phyloP scores from a whole-genome alignment of 208 protist species.

The Angomonas deanei region DNA sequence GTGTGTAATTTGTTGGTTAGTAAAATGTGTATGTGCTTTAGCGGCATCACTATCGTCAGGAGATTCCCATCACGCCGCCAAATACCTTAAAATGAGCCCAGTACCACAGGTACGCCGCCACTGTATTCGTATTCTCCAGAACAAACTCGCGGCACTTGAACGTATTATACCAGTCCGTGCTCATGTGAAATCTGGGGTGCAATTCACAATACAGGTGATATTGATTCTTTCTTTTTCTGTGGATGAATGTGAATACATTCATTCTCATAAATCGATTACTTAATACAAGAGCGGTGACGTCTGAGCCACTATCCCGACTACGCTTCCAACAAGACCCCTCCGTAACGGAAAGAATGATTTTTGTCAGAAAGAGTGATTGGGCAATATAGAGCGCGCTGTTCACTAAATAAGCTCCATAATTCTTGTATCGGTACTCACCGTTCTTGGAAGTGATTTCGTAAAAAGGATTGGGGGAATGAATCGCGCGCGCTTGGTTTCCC shows the following conservation, averaged over 20 bases:
- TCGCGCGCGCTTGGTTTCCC: slow-evolving; percentile 38
- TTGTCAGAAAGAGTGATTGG: slow-evolving; percentile 48
- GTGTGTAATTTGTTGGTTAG: too few relatives aligned
- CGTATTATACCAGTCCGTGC: too few relatives aligned
- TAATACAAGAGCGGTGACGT: slow-evolving; percentile 43
- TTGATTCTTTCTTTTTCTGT: slow-evolving; percentile 10
- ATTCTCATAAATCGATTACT: slow-evolving; percentile 62
- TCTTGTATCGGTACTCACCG: neutral
- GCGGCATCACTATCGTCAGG: too few relatives aligned
- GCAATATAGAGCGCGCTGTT: slow-evolving; percentile 7
- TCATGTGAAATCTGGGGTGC: too few relatives aligned
- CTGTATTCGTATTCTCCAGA: too few relatives aligned
- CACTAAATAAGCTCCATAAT: slow-evolving; percentile 19
- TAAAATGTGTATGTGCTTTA: too few relatives aligned
- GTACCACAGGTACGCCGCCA: too few relatives aligned
- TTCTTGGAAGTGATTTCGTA: slow-evolving; percentile 39
- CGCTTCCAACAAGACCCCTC: slow-evolving; percentile 46
- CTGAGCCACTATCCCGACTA: neutral
- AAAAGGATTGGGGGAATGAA: slow-evolving; percentile 50
- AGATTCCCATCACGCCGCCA: too few relatives aligned
- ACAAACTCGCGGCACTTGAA: slow-evolving; percentile 33
- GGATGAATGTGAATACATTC: slow-evolving; percentile 20
- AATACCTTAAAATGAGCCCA: too few relatives aligned
- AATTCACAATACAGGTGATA: slow-evolving; percentile 39
- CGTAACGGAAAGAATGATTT: slow-evolving; percentile 30